These are phyloP conservation scores for Ramaria sp. DNA, from an alignment of 768 basidiomycete genomes.

Conservation along the genomic window DNA sequence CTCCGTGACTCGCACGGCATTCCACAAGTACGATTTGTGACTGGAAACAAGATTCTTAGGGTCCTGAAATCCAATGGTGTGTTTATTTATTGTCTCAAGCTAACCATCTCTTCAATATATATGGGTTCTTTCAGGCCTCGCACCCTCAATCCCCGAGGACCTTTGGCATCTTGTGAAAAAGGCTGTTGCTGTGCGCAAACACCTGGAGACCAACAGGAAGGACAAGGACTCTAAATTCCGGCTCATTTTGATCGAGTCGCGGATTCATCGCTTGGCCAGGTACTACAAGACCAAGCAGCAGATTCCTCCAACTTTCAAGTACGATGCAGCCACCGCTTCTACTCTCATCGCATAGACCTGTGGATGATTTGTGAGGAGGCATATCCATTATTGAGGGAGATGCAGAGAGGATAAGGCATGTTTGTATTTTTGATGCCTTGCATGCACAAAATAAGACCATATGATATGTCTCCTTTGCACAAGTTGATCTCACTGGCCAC, in stretches of 20 bases:
- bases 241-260: slow-evolving; percentile 97
- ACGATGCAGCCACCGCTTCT: slow-evolving; percentile 91
- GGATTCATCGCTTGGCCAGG: slow-evolving; percentile 94
- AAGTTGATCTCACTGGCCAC: background rate
- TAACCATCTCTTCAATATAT: slow-evolving; percentile 11
- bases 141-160: slow-evolving; percentile 96
- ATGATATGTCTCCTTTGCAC: background rate
- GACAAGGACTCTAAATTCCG: slow-evolving; percentile 98
- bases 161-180: slow-evolving; percentile 99
- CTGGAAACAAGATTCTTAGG: slow-evolving; percentile 98
- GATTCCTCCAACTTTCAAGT: slow-evolving; percentile 97
- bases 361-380: background rate
- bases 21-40: slow-evolving; percentile 96
- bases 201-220: slow-evolving; percentile 95
- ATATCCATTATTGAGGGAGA: background rate
- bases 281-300: slow-evolving; percentile 99
- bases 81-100: slow-evolving; percentile 20
- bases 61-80: slow-evolving; percentile 91
- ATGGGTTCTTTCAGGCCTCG: slow-evolving; percentile 75
- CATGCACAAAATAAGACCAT: background rate
- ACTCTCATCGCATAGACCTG: slow-evolving; percentile 66
- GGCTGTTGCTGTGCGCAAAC: slow-evolving; percentile 98
- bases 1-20: slow-evolving; percentile 98
- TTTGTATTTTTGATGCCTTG: background rate
- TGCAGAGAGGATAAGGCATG: background rate